Base-by-base conservation (phyloP, 2,329 filamentous ascomycete genomes). In the Rutstroemia sp. region DNA sequence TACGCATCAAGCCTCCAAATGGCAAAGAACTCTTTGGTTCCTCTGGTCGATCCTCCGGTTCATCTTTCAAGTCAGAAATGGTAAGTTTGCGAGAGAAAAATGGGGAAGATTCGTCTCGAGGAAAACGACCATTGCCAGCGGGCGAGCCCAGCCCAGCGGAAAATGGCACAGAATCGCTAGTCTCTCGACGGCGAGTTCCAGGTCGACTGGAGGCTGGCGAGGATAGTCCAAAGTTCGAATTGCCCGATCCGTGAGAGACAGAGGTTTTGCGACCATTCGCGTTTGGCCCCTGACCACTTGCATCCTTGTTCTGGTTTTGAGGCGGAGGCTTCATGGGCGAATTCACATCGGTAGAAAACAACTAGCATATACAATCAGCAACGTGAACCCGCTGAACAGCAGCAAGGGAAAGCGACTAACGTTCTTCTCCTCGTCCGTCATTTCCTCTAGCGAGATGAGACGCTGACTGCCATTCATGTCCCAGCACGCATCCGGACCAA, bases 401-500 rank as follows among this genome's bases (percentile, higher is more conserved):
- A 55, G 49, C 51, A 38, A 57, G 58, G 56, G 38, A 54, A 30
- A 25, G 7, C 70, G 75, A 67, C 68, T 55, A 67, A 83, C 81
- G 71, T 80, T 78, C 67, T 77, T 82, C 72, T 87, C 84, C 58
- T 83, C 78, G 5, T 72, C 61, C 1, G 79, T 76, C 82, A 95
- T 83, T 45, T 88, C 84, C 60, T 82, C 78, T 61, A 96, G 71
- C 30, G 83, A 84, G 61, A 96, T 76, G 6, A 92, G 90, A 61
- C 82, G 79, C 46, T 83, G 78, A 53, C 80, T 79, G 23, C 88
- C 90, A 58, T 80, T 79, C 57, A 80, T 73, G 68, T 95, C 89
- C 94, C 92, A 99, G 71, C 92, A 97, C 44, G 92, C 82, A 60
- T 94, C 90, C n/a, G 92, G 89, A 46, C 92, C 91, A 67, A 88